Evolutionary conservation across 1,284 basidiomycete genomes (phyloP), one percentile per base, ranked within the genome.

Genomic region (Trichosporon ovoides): DNA sequence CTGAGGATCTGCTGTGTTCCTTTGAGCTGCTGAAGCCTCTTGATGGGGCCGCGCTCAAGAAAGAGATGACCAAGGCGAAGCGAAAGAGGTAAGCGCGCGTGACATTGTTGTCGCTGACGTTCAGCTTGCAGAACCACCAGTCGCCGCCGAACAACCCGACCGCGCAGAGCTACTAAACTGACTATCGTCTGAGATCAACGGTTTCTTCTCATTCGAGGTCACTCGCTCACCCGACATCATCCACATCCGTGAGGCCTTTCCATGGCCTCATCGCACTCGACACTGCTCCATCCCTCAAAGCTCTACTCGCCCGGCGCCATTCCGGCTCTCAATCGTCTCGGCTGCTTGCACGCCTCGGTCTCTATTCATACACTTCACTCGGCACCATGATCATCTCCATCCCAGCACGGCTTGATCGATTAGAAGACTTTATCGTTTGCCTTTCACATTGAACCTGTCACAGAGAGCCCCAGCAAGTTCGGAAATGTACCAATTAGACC

Each of bases 41-140:
- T 66, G 95, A 98, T 70, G 92, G 91, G 3, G 87, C 92, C 16
- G 94, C 94, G 49, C 78, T 98, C 66, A 91, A 94, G 70, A 98
- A 98, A 80, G 95, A 98, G 77, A 97, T 98, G 93, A 94, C 91
- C 33, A 97, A 96, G 80, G 92, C 89, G 60, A 97, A 95, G 81
- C 87, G 93, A 81, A 94, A 95, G 83, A 95, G 90, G 89, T 90
- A 55, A 73, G 62, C 22, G 7, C 13, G 13, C 14, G 7, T 3
- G 0, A 14, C 12, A 24, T 19, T 1, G n/a, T 9, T 34, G n/a
- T 53, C 31, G 20, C 38, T 50, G 19, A 57, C 33, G 18, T 11
- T 1, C 55, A 78, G 77, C 58, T 59, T 78, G 62, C 77, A 78
- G 69, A 73, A 76, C 56, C 77, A 78, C 59, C 77, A 79, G 66